Percentiles rank a stretch among this genome's conserved stretches.
Evolutionary conservation across 495 filamentous ascomycete genomes (phyloP).

Genomic region (Thozetella sp.): DNA sequence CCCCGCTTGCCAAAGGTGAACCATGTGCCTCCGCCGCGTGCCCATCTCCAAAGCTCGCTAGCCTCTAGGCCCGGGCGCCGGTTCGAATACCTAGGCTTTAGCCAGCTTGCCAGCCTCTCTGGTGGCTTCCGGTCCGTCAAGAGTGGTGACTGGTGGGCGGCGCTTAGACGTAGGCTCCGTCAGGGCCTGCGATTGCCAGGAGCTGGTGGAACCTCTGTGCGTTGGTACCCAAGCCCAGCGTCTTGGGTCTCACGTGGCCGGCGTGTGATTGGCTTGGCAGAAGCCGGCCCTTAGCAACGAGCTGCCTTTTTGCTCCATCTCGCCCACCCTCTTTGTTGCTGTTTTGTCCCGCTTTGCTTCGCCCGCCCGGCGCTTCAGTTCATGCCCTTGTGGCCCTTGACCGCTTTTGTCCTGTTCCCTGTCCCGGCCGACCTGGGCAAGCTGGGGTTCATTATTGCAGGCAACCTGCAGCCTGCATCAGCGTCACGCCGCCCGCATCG

Average conservation of each 20-base stretch:
- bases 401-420: slow-evolving; percentile 4
- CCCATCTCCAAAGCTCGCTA: no score
- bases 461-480: slow-evolving; percentile 39
- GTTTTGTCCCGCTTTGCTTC: slow-evolving; percentile 1
- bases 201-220: background rate
- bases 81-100: no score
- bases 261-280: slow-evolving; percentile 3
- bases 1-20: no score
- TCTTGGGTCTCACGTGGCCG: slow-evolving; percentile 6
- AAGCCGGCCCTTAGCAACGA: slow-evolving; percentile 5
- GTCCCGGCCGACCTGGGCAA: background rate
- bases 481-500: background rate
- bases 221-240: slow-evolving; percentile 8
- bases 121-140: no score
- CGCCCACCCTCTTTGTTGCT: background rate
- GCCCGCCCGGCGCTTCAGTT: background rate
- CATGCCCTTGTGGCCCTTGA: slow-evolving; percentile 2
- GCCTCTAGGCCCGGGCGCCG: no score
- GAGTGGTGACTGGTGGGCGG: no score
- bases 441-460: slow-evolving; percentile 1
- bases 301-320: slow-evolving; percentile 2
- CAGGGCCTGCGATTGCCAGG: background rate
- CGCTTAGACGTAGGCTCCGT: background rate
- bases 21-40: no score
- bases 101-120: no score